phyloP scores from a whole-genome alignment of 1,139 yeast genomes.

The Candida glucosophila region DNA sequence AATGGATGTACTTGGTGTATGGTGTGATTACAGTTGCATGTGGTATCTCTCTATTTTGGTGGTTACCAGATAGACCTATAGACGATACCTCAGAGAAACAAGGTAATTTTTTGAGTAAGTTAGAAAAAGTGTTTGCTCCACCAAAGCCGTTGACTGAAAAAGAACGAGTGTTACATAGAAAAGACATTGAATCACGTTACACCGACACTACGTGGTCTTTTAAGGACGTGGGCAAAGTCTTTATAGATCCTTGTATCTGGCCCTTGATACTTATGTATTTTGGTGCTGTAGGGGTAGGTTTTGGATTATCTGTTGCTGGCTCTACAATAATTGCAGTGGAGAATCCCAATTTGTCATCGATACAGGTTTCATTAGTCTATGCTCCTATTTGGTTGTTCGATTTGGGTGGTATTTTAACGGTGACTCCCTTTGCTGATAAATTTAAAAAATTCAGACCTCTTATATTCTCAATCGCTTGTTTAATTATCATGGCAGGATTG shows the following conservation, averaged over 20 bases:
- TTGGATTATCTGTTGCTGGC: conserved; percentile 78
- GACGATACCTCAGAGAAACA: conserved; percentile 8
- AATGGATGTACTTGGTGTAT: conserved; percentile 77
- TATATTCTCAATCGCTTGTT: conserved; percentile 53
- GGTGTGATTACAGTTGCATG: conserved; percentile 64
- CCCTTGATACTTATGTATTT: conserved; percentile 81
- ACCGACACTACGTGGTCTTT: conserved; percentile 46
- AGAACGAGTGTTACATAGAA: conserved; percentile 51
- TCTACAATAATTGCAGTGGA: conserved; percentile 68
- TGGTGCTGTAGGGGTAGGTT: conserved; percentile 87
- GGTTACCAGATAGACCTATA: conserved; percentile 73
- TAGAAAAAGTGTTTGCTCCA: conserved; percentile 23
- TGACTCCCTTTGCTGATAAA: conserved; percentile 76
- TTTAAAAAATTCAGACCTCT: conserved; percentile 49
- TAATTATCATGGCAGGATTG: conserved; percentile 66
- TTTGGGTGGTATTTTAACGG: conserved; percentile 61
- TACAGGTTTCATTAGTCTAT: conserved; percentile 63
- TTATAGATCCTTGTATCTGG: conserved; percentile 65
- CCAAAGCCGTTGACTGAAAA: conserved; percentile 43
- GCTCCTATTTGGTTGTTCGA: conserved; percentile 92
- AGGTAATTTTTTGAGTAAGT: conserved; percentile 9
- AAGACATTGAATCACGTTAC: conserved; percentile 48
- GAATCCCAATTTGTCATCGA: conserved; percentile 56
- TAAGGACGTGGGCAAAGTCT: conserved; percentile 47
- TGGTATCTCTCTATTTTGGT: conserved; percentile 64